These are phyloP conservation scores for Podospora australis DNA, from an alignment of 495 filamentous ascomycete species.

Conservation along the genomic window DNA sequence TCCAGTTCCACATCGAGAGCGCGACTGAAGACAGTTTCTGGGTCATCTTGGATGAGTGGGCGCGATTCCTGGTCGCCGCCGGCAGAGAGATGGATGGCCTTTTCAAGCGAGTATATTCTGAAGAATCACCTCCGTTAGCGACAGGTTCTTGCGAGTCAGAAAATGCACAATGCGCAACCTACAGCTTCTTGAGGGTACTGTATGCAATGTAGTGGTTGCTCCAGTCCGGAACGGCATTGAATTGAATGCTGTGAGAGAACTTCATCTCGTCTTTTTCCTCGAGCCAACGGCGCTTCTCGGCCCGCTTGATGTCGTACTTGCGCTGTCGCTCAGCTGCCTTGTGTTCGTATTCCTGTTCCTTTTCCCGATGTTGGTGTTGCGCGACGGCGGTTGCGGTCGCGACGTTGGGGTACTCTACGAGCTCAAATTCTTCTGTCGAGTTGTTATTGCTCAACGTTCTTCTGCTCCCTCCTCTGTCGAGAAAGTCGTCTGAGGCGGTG, in stretches of 20 bases:
- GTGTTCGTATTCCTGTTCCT: constrained; percentile 2
- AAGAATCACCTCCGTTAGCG: constrained; percentile 4
- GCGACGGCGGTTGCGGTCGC: constrained; percentile 4
- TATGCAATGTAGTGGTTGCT: constrained; percentile 96
- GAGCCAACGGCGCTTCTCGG: constrained; percentile 48
- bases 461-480: constrained; percentile 23
- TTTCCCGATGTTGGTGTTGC: background rate
- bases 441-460: constrained; percentile 1
- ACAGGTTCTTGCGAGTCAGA: background rate
- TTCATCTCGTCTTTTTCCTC: constrained; percentile 83
- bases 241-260: constrained; percentile 99
- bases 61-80: constrained; percentile 70
- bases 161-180: constrained; percentile 28
- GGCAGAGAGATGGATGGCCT: constrained; percentile 53
- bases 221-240: constrained; percentile 99
- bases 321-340: constrained; percentile 12
- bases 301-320: constrained; percentile 30
- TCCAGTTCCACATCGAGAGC: constrained; percentile 86
- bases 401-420: constrained; percentile 22
- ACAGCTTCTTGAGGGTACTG: constrained; percentile 98
- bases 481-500: constrained; percentile 16
- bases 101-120: constrained; percentile 92
- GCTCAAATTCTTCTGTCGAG: constrained; percentile 29
- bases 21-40: constrained; percentile 69
- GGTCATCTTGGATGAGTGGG: constrained; percentile 70